Evolutionary conservation across 1,139 yeast species (phyloP), one percentile per base, ranked within the genome.

Genomic region (Diutina siamensis): DNA sequence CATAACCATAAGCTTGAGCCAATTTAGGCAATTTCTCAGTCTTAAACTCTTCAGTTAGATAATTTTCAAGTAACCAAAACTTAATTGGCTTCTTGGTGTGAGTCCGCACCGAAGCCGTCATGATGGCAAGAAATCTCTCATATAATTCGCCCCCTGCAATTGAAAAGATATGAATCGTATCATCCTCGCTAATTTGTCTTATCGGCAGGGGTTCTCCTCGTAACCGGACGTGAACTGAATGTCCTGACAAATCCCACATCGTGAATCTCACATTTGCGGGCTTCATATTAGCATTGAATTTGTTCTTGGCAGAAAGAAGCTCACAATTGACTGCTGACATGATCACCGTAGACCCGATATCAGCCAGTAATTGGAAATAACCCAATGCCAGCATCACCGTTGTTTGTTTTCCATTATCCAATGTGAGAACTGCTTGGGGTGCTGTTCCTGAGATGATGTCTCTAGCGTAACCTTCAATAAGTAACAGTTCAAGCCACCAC

Each of bases 41-140:
- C 55, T 75, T 79, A 57, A 88, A 81, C 3, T 76, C 67, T 1
- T 88, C 80, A 1, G 95, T 83, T 60, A 85, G 64, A 55, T 73
- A 84, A 57, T 85, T 83, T 51, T 86, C 94, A 51, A 89, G 71
- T 8, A 89, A 66, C 97, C 97, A 92, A 57, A 92, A 86, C 57
- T 83, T 87, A 28, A 87, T 80, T 4, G 77, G 69, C 46, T 74
- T 74, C 1, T 69, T 59, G 0, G 92, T 76, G 51, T 81, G 78
- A 31, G 69, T 64, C 68, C 76, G 72, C 1, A 87, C 88, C 3
- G 94, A 81, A 0, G 79, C 76, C 45, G 85, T 79, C 96, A 89
- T 88, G 20, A 83, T 82, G 31, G 80, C 71, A 48, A 83, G 59
- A 41, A 83, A 70, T 48, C 85, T 66, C 57, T 89, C 97, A 57